Conservation (phyloP, 164 flowering plant species). For the Brasenia schreberi region DNA sequence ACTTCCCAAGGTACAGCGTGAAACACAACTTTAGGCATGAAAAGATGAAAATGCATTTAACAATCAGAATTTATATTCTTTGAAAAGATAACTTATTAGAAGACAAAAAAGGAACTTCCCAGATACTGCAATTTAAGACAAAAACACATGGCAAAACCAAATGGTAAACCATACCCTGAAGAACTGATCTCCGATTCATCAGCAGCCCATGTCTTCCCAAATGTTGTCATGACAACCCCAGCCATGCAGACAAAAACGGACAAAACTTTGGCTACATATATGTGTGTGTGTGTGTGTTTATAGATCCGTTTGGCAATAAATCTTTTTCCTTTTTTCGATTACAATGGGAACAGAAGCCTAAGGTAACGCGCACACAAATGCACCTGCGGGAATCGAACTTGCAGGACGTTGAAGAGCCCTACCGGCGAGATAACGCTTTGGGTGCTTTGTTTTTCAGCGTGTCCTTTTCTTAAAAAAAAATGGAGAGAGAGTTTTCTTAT, state of each 20-base stretch:
- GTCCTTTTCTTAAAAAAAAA: too few relatives aligned
- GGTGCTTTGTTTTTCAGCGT: too few relatives aligned
- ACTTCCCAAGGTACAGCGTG: too few relatives aligned
- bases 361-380: too few relatives aligned
- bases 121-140: not conserved
- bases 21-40: not conserved
- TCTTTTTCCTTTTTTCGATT: too few relatives aligned
- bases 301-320: too few relatives aligned
- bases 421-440: too few relatives aligned
- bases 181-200: conserved; percentile 57
- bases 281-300: too few relatives aligned
- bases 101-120: not conserved
- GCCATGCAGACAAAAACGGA: conserved; percentile 95
- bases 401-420: too few relatives aligned
- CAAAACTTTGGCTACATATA: conserved; percentile 46
- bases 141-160: not conserved
- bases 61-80: not conserved
- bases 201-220: conserved; percentile 97
- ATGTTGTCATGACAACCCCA: conserved; percentile 95
- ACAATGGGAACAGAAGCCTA: too few relatives aligned
- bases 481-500: too few relatives aligned
- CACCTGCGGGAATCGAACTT: too few relatives aligned
- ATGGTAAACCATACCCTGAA: conserved; percentile 33
- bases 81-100: not conserved
- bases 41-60: not conserved